Evolutionary conservation across 495 filamentous ascomycete species (phyloP).

Genomic region (Aspergillus indologenus): DNA sequence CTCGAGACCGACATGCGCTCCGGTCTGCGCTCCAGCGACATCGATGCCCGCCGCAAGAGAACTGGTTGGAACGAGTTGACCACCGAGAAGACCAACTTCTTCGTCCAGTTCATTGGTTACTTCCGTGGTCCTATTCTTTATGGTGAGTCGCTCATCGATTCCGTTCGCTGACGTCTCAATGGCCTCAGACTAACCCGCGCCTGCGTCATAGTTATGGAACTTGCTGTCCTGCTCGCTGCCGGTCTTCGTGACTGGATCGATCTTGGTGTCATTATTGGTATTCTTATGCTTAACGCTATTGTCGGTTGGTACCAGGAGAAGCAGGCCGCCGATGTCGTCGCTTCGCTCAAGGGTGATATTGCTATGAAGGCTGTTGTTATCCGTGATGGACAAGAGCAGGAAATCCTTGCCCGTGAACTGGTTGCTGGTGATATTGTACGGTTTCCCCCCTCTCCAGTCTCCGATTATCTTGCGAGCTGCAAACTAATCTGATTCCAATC

Average conservation of each 20-base stretch:
- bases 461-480: neutral
- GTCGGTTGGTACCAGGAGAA: constrained; percentile 89
- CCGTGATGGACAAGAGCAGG: constrained; percentile 66
- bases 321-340: constrained; percentile 80
- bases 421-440: constrained; percentile 78
- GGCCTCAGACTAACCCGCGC: constrained; percentile 13
- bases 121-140: constrained; percentile 84
- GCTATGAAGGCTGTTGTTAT: constrained; percentile 73
- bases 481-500: neutral
- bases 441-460: constrained; percentile 10
- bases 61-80: constrained; percentile 72
- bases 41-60: constrained; percentile 63
- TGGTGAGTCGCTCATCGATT: constrained; percentile 50
- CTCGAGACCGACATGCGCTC: constrained; percentile 64
- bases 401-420: constrained; percentile 74
- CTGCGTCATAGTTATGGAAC: constrained; percentile 67
- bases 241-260: constrained; percentile 83
- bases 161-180: constrained; percentile 9
- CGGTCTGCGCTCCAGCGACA: constrained; percentile 56
- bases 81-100: constrained; percentile 74
- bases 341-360: constrained; percentile 77
- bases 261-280: constrained; percentile 82
- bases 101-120: constrained; percentile 73
- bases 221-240: constrained; percentile 74
- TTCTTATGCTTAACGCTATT: constrained; percentile 72